Evolutionary conservation across 176 grass and related monocot genomes (phyloP).

Genomic region (Zea luxurians): DNA sequence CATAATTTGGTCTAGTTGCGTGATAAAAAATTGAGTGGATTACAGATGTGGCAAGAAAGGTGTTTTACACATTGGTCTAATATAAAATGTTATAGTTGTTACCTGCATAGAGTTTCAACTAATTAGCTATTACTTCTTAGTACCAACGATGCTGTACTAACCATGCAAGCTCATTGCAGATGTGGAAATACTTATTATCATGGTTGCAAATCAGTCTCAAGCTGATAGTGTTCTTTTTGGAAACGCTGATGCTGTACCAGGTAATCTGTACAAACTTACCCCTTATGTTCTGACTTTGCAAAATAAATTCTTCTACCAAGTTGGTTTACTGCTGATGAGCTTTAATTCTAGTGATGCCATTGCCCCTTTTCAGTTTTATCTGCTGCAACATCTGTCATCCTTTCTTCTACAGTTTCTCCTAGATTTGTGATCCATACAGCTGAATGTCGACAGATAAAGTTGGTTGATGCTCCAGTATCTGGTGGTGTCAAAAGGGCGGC

Average conservation of each 20-base stretch:
- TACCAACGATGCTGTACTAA: too few species aligned
- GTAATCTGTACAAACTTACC: constrained; percentile 49
- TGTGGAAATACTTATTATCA: constrained; percentile 87
- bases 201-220: constrained; percentile 97
- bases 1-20: too few species aligned
- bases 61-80: too few species aligned
- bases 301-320: not conserved
- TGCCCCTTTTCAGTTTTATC: constrained; percentile 58
- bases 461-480: constrained; percentile 93
- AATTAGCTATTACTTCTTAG: too few species aligned
- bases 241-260: constrained; percentile 65
- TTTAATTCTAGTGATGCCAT: constrained; percentile 22
- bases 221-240: constrained; percentile 96
- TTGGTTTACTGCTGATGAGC: constrained; percentile 20
- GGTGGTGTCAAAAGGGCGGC: constrained; percentile 93
- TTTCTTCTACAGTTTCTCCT: constrained; percentile 96
- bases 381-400: constrained; percentile 71
- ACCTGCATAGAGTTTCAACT: too few species aligned
- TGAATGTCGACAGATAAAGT: constrained; percentile 65
- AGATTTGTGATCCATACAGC: constrained; percentile 74
- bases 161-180: constrained; percentile 49
- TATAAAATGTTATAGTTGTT: too few species aligned
- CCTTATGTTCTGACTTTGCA: constrained; percentile 15
- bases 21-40: too few species aligned
- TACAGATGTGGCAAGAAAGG: too few species aligned